Evolutionary conservation across 2,329 filamentous ascomycete genomes (phyloP).

Genomic region (Xylaria sp.): DNA sequence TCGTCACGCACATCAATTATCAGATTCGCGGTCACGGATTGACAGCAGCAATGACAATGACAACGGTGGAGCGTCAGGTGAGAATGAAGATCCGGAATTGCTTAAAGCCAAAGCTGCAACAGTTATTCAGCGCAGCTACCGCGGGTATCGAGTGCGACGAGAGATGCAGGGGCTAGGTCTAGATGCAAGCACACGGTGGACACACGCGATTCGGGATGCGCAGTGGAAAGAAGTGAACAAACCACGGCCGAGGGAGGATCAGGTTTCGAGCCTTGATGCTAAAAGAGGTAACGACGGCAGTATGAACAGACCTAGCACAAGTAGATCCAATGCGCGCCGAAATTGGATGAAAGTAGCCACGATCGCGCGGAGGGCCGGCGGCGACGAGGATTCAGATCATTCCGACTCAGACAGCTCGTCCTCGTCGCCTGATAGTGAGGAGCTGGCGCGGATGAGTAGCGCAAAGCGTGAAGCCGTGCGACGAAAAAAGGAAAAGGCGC

Average conservation of each 20-base stretch:
- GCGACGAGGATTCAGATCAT: conserved; percentile 68
- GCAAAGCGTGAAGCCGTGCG: conserved; percentile 55
- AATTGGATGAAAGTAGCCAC: conserved; percentile 81
- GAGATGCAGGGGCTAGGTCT: conserved; percentile 76
- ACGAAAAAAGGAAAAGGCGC: conserved; percentile 60
- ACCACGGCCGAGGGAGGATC: conserved; percentile 54
- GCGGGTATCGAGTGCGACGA: conserved; percentile 78
- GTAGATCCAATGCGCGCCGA: conserved; percentile 61
- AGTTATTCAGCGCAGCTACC: conserved; percentile 77
- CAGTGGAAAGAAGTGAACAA: conserved; percentile 64
- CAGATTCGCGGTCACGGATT: conserved; percentile 30
- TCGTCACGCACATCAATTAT: conserved; percentile 21
- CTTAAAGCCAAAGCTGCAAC: conserved; percentile 60
- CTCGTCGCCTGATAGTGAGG: conserved; percentile 46
- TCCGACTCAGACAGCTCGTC: conserved; percentile 54
- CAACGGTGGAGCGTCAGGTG: conserved; percentile 9
- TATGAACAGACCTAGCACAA: conserved; percentile 29
- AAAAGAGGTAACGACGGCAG: conserved; percentile 36
- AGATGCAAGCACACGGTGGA: conserved; percentile 77
- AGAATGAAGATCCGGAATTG: conserved; percentile 40
- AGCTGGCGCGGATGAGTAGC: conserved; percentile 45
- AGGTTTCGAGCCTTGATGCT: conserved; percentile 23
- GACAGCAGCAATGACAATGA: conserved; percentile 19
- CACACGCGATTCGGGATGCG: conserved; percentile 70
- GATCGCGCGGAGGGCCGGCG: conserved; percentile 77